Evolutionary conservation across 305 asterid genomes (phyloP), one percentile per base, ranked within the genome.

Genomic region (Plantago coronopus): DNA sequence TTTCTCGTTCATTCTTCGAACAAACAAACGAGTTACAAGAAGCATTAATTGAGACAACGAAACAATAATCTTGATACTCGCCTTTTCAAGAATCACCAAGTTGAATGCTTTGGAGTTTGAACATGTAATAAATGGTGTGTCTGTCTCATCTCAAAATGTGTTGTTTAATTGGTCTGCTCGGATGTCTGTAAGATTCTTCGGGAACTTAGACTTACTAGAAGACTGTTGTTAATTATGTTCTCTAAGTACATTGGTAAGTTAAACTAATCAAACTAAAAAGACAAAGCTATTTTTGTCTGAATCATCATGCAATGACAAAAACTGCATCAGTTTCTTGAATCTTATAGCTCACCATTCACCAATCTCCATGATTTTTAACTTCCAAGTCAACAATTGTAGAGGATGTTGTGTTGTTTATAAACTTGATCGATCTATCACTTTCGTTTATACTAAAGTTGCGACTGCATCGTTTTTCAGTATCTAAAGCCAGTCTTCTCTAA

Each of bases 171-270:
- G 84, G 73, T 67, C 80, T 59, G 53, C 46, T 66, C 60, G 89
- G 70, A 87, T 83, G 91, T 84, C 81, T 82, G 91, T 81, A 77
- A 75, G 76, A 75, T 74, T 77, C 75, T 69, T 64, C 62, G 57
- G 59, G 63, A 49, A 67, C 63, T 69, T 74, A n/a, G 58, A 70
- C 71, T 51, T 72, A 55, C 77, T 67, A 58, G 78, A 72, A 69
- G 65, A 77, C 70, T 73, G 74, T 63, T 61, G 53, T 61, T 66
- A 57, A 53, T 56, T 60, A 14, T 61, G 59, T 11, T 27, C 17
- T 50, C n/a, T 62, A 3, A 47, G n/a, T 65, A 51, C 50, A 10
- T 46, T 16, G 43, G 38, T 15, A n/a, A n/a, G n/a, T n/a, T n/a
- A n/a, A n/a, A n/a, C n/a, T n/a, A n/a, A n/a, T n/a, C n/a, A n/a